phyloP scores from a whole-genome alignment of 352 stramenopile genomes.

The Pythium aristosporum region DNA sequence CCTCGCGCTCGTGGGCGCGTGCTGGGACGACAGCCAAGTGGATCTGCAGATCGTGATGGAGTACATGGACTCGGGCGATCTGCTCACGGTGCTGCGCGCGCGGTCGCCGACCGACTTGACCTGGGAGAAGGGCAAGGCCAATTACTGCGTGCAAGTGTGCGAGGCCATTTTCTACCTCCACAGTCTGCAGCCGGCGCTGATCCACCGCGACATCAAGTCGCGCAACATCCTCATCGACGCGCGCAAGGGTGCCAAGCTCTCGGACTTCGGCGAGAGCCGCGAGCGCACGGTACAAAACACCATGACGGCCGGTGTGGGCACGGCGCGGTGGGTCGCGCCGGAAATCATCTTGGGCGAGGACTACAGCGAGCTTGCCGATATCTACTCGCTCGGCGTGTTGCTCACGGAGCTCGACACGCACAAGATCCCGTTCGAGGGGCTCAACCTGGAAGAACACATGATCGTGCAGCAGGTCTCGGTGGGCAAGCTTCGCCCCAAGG shows the following conservation, averaged over 20 bases:
- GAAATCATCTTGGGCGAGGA: slow-evolving; percentile 78
- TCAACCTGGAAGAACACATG: slow-evolving; percentile 66
- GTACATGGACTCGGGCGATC: slow-evolving; percentile 45
- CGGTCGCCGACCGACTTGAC: slow-evolving; percentile 13
- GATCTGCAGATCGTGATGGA: slow-evolving; percentile 74
- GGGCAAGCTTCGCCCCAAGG: slow-evolving; percentile 72
- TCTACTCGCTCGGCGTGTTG: slow-evolving; percentile 49
- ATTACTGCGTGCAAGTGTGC: slow-evolving; percentile 77
- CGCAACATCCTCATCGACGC: slow-evolving; percentile 88
- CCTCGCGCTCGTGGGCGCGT: slow-evolving; percentile 65
- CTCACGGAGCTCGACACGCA: slow-evolving; percentile 48
- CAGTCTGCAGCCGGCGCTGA: slow-evolving; percentile 80
- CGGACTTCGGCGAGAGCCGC: slow-evolving; percentile 73
- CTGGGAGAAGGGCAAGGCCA: slow-evolving; percentile 48
- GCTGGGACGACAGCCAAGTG: slow-evolving; percentile 64
- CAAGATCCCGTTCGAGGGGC: slow-evolving; percentile 48
- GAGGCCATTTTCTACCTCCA: slow-evolving; percentile 89
- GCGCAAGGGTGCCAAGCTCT: slow-evolving; percentile 70
- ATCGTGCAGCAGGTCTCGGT: slow-evolving; percentile 82
- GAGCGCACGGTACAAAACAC: slow-evolving; percentile 73
- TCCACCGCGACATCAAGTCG: slow-evolving; percentile 92
- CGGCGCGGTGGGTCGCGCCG: slow-evolving; percentile 70
- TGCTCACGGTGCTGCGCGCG: slow-evolving; percentile 30
- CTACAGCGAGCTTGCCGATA: slow-evolving; percentile 46
- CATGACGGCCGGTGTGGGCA: slow-evolving; percentile 75